These are phyloP conservation scores for Coprinopsis marcescibilis DNA, from an alignment of 768 basidiomycete genomes.

Conservation along the genomic window DNA sequence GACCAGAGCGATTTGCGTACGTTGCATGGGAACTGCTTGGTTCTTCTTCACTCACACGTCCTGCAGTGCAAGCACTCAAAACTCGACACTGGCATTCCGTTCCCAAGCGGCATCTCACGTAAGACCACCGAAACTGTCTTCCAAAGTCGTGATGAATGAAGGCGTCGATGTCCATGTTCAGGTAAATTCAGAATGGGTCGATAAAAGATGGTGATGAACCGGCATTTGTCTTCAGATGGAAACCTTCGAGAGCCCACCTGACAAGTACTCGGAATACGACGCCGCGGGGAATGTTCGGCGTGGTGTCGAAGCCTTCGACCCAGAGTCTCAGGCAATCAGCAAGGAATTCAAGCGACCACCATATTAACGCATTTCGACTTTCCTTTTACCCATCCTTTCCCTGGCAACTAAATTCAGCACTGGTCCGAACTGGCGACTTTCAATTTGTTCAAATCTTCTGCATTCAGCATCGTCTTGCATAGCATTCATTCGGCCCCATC, in stretches of 20 bases:
- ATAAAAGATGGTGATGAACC: constrained; percentile 6
- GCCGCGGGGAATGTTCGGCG: constrained; percentile 46
- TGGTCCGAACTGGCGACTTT: not conserved
- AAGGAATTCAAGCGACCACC: constrained; percentile 62
- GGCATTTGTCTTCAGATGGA: constrained; percentile 47
- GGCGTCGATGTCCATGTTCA: constrained; percentile 57
- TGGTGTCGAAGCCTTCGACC: constrained; percentile 44
- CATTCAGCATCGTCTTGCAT: not conserved
- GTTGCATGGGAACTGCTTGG: constrained; percentile 17
- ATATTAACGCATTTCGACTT: constrained; percentile 23
- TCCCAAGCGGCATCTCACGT: constrained; percentile 26
- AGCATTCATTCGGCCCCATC: not conserved
- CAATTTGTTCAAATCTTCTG: not conserved
- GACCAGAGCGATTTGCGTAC: constrained; percentile 50
- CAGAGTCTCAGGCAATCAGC: constrained; percentile 52
- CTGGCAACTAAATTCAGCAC: not conserved
- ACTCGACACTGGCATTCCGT: constrained; percentile 59
- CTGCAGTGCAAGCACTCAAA: constrained; percentile 34
- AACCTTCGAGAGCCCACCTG: constrained; percentile 47
- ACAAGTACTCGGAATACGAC: constrained; percentile 46
- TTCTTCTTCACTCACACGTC: not conserved
- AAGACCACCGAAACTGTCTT: constrained; percentile 28
- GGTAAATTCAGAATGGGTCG: constrained; percentile 24
- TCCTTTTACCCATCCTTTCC: not conserved
- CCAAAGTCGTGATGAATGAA: constrained; percentile 29